These are phyloP conservation scores for Colletotrichum nymphaeae DNA, from an alignment of 2,329 filamentous ascomycete genomes.

Conservation along the genomic window DNA sequence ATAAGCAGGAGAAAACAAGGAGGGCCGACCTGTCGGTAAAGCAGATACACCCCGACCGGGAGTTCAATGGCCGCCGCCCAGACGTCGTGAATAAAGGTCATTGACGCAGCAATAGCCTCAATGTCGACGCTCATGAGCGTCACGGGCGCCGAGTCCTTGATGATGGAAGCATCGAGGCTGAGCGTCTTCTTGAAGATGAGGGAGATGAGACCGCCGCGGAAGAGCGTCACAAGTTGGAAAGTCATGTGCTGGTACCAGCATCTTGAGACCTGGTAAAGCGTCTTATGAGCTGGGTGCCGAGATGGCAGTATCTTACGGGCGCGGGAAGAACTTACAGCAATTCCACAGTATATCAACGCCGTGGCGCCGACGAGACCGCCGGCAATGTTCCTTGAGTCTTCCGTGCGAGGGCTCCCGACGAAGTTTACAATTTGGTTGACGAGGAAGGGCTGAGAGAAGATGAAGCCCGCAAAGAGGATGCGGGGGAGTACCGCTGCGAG, in stretches of 20 bases:
- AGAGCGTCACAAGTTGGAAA: conserved; percentile 49
- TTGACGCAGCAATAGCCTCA: conserved; percentile 45
- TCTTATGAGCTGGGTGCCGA: conserved; percentile 13
- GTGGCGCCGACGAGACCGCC: conserved; percentile 55
- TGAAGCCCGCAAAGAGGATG: conserved; percentile 52
- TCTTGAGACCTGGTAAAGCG: conserved; percentile 4
- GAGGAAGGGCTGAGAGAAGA: conserved; percentile 58
- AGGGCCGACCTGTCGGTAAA: conserved; percentile 48
- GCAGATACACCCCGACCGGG: conserved; percentile 48
- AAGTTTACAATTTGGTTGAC: conserved; percentile 49
- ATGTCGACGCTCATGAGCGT: conserved; percentile 61
- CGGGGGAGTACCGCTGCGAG: conserved; percentile 49
- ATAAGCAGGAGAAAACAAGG: conserved; percentile 44
- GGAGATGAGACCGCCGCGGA: conserved; percentile 50
- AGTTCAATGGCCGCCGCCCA: conserved; percentile 53
- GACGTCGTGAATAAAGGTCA: conserved; percentile 47
- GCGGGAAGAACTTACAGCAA: conserved; percentile 46
- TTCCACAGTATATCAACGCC: conserved; percentile 53
- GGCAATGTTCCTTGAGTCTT: conserved; percentile 42
- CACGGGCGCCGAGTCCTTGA: conserved; percentile 51
- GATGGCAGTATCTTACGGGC: neutral
- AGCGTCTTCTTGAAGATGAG: conserved; percentile 63
- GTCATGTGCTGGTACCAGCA: conserved; percentile 48
- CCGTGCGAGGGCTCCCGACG: conserved; percentile 41
- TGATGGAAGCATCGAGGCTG: conserved; percentile 42